Evolutionary conservation across 73 alveolate species (phyloP), one percentile per base, ranked within the genome.

Genomic region (Paramecium sonneborni): DNA sequence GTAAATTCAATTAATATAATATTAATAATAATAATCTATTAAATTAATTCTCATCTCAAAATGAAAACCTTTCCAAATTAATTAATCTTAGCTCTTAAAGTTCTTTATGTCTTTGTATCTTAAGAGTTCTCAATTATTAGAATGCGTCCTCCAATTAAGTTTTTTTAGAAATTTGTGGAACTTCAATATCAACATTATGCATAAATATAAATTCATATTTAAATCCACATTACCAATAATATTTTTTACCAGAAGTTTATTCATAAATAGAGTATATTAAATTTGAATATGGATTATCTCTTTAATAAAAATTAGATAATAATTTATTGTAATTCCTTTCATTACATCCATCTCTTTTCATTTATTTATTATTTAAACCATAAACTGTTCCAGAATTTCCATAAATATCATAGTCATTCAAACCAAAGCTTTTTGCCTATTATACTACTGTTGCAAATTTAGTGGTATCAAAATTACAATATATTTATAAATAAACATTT

Each of bases 311-410:
- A 12, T 79, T 21, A 7, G 30, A 21, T 2, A 79, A 76, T 21
- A 24, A 44, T 79, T 44, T 43, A 1, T 30, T 62, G 7, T 43
- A 38, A 15, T 20, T 79, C 28, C 28, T 23, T 43, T 79, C 76
- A 79, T 79, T 79, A 1, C 18, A 11, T 6, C 86, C 86, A 41
- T 23, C 26, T 79, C 52, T 79, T 46, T 20, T 11, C 30, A 79
- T 11, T 79, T 43, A 9, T 9, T 62, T 79, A 44, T 79, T 79
- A 8, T 4, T 7, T 41, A 38, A 21, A 1, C 90, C 90, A 79
- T 79, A 79, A 11, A 79, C 74, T 1, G 90, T 79, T 3, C 90
- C 90, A n/a, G 74, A 57, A 23, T 18, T 6, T 20, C 62, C 26
- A 41, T 20, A 4, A 21, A 79, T 79, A 21, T 79, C 90, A 10